A percentile compares a stretch with the other conserved stretches of the same genome.
Conservation (phyloP, 1,139 yeast species). For the Geotrichum fermentans region DNA sequence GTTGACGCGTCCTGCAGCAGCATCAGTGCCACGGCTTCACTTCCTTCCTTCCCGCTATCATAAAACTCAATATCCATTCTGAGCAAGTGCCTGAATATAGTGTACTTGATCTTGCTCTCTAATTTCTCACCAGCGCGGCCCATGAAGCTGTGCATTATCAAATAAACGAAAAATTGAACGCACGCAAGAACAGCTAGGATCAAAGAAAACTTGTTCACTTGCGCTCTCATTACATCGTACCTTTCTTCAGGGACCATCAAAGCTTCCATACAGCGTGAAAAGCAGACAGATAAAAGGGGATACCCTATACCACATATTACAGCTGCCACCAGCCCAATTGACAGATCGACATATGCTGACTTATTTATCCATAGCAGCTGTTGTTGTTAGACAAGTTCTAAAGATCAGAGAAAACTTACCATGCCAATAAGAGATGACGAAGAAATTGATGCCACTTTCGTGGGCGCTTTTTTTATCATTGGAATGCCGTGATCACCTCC, state of each 20-base stretch:
- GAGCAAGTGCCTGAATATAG: conserved; percentile 39
- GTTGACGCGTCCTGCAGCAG: conserved; percentile 56
- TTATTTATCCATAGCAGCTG: conserved; percentile 29
- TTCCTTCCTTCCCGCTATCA: conserved; percentile 40
- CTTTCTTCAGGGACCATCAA: conserved; percentile 36
- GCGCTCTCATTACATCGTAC: conserved; percentile 36
- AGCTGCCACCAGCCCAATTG: conserved; percentile 35
- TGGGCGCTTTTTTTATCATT: neutral
- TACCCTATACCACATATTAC: conserved; percentile 40
- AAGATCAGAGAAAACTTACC: conserved; percentile 19
- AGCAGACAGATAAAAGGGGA: conserved; percentile 40
- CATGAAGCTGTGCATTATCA: conserved; percentile 32
- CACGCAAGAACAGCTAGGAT: conserved; percentile 41
- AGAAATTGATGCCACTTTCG: conserved; percentile 10
- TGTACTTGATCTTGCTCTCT: conserved; percentile 35
- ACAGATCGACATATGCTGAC: conserved; percentile 30
- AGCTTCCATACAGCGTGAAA: conserved; percentile 39
- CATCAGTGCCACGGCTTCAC: conserved; percentile 17
- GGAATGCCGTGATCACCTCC: neutral
- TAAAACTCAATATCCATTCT: conserved; percentile 81
- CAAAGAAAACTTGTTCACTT: conserved; percentile 38
- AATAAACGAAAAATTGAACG: conserved; percentile 34
- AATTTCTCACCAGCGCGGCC: conserved; percentile 28
- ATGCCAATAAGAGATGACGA: conserved; percentile 23
- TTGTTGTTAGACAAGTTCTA: neutral